phyloP scores from a whole-genome alignment of 208 protist species.

The Leishmania tarentolae region DNA sequence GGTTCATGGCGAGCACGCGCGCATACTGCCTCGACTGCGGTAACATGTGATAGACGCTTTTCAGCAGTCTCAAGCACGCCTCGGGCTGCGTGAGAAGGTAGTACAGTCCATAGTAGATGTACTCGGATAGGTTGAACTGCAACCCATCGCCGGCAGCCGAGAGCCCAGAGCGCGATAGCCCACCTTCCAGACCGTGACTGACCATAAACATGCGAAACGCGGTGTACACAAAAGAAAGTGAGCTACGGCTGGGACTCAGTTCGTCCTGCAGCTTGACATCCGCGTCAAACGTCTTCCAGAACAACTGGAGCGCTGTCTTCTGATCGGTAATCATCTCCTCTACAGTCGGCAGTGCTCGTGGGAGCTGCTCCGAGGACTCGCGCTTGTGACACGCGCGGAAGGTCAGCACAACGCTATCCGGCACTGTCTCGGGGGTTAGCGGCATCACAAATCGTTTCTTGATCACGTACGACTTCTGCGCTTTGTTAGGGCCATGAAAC shows the following conservation, averaged over 20 bases:
- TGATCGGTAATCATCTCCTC: constrained; percentile 52
- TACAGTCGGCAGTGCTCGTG: constrained; percentile 39
- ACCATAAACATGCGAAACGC: constrained; percentile 79
- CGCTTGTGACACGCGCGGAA: constrained; percentile 64
- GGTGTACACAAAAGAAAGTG: constrained; percentile 78
- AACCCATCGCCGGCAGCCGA: constrained; percentile 67
- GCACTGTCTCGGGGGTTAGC: constrained; percentile 45
- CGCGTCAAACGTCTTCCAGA: constrained; percentile 75
- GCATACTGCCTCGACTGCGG: constrained; percentile 78
- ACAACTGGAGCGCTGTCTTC: constrained; percentile 44
- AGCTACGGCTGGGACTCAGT: constrained; percentile 65
- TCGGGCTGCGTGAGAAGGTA: constrained; percentile 77
- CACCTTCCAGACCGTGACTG: constrained; percentile 66
- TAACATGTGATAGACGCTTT: constrained; percentile 74
- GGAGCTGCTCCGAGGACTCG: constrained; percentile 12
- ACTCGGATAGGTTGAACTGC: constrained; percentile 77
- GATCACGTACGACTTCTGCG: constrained; percentile 52
- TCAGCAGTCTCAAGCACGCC: constrained; percentile 61
- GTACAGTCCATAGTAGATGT: constrained; percentile 87
- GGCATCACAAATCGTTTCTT: constrained; percentile 69
- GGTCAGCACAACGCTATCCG: constrained; percentile 56
- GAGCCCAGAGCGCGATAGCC: constrained; percentile 65
- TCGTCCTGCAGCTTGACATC: constrained; percentile 86
- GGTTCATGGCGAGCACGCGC: constrained; percentile 54
- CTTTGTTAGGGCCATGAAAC: constrained; percentile 25